Percentiles rank a stretch among this genome's conserved stretches.
phyloP scores from a whole-genome alignment of 2,329 filamentous ascomycete genomes.

The Aspergillus vadensis region DNA sequence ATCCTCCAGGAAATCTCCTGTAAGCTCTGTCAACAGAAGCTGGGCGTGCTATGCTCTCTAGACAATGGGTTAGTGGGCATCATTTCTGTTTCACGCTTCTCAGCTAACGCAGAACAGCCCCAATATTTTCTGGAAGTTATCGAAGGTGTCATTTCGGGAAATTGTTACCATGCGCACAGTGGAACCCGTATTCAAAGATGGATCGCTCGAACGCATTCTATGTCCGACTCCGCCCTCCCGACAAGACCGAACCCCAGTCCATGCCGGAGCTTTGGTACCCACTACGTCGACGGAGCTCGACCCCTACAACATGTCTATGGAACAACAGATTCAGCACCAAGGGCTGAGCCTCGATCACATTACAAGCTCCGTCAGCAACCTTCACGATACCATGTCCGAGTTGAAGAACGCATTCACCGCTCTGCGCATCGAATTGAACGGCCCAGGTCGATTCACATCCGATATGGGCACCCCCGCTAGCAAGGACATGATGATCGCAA shows the following conservation, averaged over 20 bases:
- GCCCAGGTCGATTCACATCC: constrained; percentile 25
- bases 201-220: constrained; percentile 35
- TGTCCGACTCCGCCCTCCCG: constrained; percentile 23
- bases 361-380: constrained; percentile 40
- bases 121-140: constrained; percentile 44
- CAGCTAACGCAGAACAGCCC: constrained; percentile 26
- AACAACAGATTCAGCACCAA: constrained; percentile 41
- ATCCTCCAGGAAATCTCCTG: constrained; percentile 41
- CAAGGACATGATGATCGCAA: constrained; percentile 40
- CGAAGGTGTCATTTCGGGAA: constrained; percentile 42
- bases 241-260: constrained; percentile 20
- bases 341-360: constrained; percentile 41
- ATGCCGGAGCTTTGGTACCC: constrained; percentile 31
- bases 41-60: constrained; percentile 38
- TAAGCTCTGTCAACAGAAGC: constrained; percentile 42
- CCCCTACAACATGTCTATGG: constrained; percentile 26
- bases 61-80: constrained; percentile 39
- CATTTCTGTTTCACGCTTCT: not conserved
- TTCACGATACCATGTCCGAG: constrained; percentile 45
- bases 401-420: constrained; percentile 42
- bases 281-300: constrained; percentile 20
- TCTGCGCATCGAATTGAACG: constrained; percentile 41
- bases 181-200: constrained; percentile 38
- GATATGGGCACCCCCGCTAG: constrained; percentile 24
- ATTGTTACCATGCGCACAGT: constrained; percentile 44